These are phyloP conservation scores for Xylariaceae sp. DNA, from an alignment of 2,329 filamentous ascomycete species.

Conservation along the genomic window DNA sequence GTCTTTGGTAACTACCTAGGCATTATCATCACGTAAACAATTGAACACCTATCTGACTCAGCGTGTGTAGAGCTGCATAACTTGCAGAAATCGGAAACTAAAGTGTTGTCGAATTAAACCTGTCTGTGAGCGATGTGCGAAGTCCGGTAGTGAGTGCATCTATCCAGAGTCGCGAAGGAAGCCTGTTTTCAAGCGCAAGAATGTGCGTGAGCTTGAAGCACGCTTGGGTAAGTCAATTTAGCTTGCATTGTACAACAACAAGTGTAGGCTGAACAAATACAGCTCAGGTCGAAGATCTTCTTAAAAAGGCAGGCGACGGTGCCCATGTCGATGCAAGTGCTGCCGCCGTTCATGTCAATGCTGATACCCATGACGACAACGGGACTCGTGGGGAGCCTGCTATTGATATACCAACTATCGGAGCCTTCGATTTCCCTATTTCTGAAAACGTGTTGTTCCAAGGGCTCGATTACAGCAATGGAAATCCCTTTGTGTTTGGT, in stretches of 20 bases:
- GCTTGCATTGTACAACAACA: conserved; percentile 2
- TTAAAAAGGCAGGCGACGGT: conserved; percentile 58
- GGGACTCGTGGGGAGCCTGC: conserved; percentile 23
- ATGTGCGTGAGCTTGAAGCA: conserved; percentile 86
- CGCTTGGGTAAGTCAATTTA: conserved; percentile 62
- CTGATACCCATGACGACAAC: no score
- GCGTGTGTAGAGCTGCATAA: conserved; percentile 23
- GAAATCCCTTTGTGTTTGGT: conserved; percentile 16
- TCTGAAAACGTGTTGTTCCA: conserved; percentile 26
- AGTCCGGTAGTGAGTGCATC: conserved; percentile 71
- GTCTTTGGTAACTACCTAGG: conserved; percentile 22
- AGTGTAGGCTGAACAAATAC: conserved; percentile 17
- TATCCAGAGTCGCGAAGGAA: conserved; percentile 90
- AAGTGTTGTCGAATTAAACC: conserved; percentile 81
- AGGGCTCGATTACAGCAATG: conserved; percentile 24
- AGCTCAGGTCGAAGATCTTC: conserved; percentile 79
- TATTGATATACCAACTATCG: conserved; percentile 25
- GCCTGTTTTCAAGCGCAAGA: conserved; percentile 80
- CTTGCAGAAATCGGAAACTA: conserved; percentile 79
- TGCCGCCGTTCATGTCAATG: not conserved
- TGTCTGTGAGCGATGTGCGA: conserved; percentile 73
- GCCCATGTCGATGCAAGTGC: not conserved
- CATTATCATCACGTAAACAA: conserved; percentile 6
- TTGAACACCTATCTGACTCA: conserved; percentile 15
- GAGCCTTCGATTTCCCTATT: conserved; percentile 16